Conservation (phyloP, 192 early-diverging fungal species). For the Powellomyces hirtus region DNA sequence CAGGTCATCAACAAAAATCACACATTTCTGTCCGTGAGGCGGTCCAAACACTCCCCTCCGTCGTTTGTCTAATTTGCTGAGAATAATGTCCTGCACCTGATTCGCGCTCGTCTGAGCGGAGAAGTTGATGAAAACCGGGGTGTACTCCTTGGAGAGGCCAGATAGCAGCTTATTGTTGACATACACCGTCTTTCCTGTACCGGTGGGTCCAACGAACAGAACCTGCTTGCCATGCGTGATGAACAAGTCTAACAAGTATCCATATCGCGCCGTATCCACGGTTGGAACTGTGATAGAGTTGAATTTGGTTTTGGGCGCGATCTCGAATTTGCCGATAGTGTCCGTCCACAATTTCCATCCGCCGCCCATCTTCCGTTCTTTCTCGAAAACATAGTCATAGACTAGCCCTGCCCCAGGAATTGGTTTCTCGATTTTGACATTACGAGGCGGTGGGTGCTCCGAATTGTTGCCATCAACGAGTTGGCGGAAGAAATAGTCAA, state of each 20-base stretch:
- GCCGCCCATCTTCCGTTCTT: slow-evolving; percentile 53
- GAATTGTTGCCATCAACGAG: slow-evolving; percentile 48
- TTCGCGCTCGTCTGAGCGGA: slow-evolving; percentile 62
- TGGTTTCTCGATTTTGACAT: slow-evolving; percentile 53
- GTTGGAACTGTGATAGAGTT: slow-evolving; percentile 60
- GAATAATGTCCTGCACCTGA: slow-evolving; percentile 60
- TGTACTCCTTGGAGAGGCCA: slow-evolving; percentile 51
- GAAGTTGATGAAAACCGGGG: slow-evolving; percentile 63
- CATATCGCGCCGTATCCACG: slow-evolving; percentile 54
- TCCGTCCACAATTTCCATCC: slow-evolving; percentile 58
- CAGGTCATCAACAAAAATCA: slow-evolving; percentile 64
- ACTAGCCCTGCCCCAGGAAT: slow-evolving; percentile 46
- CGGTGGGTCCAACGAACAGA: slow-evolving; percentile 57
- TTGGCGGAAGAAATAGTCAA: slow-evolving; percentile 51
- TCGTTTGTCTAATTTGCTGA: slow-evolving; percentile 57
- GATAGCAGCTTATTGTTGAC: slow-evolving; percentile 59
- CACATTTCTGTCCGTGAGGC: slow-evolving; percentile 47
- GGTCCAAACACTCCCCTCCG: slow-evolving; percentile 57
- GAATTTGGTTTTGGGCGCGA: slow-evolving; percentile 50
- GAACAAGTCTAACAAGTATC: slow-evolving; percentile 50
- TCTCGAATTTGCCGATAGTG: slow-evolving; percentile 54
- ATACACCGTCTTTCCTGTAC: slow-evolving; percentile 59
- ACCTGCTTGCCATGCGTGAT: slow-evolving; percentile 54
- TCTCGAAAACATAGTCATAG: slow-evolving; percentile 59
- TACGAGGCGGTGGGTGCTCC: slow-evolving; percentile 38